These are phyloP conservation scores for Populus hybrid DNA, from an alignment of 441 rosid species.

Conservation along the genomic window DNA sequence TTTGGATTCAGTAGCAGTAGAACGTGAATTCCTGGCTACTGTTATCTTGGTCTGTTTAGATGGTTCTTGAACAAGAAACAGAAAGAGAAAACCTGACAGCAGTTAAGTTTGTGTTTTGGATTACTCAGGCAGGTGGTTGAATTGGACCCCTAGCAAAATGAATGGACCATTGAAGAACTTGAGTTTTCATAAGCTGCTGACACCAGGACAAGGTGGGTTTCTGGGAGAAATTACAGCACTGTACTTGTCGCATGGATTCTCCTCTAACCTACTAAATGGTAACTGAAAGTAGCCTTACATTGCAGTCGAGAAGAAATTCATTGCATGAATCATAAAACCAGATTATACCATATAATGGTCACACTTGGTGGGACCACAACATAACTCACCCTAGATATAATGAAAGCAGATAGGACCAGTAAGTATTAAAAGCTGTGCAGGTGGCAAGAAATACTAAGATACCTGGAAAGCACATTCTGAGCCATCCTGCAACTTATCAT, in stretches of 20 bases:
- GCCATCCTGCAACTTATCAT: constrained; percentile 96
- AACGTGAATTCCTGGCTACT: not conserved
- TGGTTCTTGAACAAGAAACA: not conserved
- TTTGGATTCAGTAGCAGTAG: too few species aligned
- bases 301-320: not conserved
- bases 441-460: constrained; percentile 15
- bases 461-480: constrained; percentile 97
- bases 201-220: not conserved
- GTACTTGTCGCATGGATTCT: not conserved
- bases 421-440: constrained; percentile 10
- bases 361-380: not conserved
- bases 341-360: not conserved
- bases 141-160: not conserved
- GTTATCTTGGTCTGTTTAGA: not conserved
- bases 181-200: not conserved
- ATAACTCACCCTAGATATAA: not conserved
- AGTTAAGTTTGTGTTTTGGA: not conserved
- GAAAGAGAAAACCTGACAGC: not conserved
- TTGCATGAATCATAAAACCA: not conserved
- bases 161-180: not conserved
- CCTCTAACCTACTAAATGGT: not conserved
- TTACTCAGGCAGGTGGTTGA: not conserved
- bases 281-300: not conserved
- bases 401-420: not conserved
- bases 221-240: too few species aligned